Percentiles rank a stretch among this genome's conserved stretches.
These are phyloP conservation scores for Syzygium oleosum DNA, from an alignment of 345 rosid species.

Conservation along the genomic window DNA sequence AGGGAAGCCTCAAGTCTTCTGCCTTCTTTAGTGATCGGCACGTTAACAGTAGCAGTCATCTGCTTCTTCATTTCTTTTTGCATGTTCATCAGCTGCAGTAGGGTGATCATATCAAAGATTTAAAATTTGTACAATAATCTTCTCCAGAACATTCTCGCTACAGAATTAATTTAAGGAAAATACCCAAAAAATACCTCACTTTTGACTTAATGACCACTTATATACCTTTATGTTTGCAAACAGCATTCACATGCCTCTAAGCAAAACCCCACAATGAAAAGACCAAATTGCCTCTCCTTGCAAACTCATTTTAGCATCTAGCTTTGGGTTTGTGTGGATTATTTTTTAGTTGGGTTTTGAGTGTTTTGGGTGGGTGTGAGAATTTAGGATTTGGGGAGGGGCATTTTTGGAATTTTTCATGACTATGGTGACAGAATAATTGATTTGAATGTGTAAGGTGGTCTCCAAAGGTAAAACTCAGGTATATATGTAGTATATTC, in stretches of 20 bases:
- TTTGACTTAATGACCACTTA: neutral
- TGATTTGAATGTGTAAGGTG: neutral
- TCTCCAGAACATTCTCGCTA: neutral
- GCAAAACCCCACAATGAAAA: neutral
- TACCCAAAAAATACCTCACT: neutral
- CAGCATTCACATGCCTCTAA: neutral
- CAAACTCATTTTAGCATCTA: neutral
- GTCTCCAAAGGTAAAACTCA: neutral
- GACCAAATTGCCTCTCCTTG: neutral
- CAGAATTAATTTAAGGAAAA: neutral
- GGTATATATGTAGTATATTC: neutral
- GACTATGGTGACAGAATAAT: neutral
- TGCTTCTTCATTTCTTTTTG: conserved; percentile 88
- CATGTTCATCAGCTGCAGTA: conserved; percentile 41
- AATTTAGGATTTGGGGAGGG: neutral
- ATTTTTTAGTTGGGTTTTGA: neutral
- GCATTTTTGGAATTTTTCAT: neutral
- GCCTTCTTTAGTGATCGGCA: conserved; percentile 58
- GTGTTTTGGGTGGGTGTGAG: neutral
- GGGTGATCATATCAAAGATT: neutral
- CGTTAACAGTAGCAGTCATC: conserved; percentile 44
- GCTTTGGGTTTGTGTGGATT: neutral
- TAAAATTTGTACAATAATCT: neutral
- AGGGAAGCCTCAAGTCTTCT: conserved; percentile 68
- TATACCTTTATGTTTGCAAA: neutral